Evolutionary conservation across 1,284 basidiomycete species (phyloP), one percentile per base, ranked within the genome.

Genomic region (Macrocybe sp.): DNA sequence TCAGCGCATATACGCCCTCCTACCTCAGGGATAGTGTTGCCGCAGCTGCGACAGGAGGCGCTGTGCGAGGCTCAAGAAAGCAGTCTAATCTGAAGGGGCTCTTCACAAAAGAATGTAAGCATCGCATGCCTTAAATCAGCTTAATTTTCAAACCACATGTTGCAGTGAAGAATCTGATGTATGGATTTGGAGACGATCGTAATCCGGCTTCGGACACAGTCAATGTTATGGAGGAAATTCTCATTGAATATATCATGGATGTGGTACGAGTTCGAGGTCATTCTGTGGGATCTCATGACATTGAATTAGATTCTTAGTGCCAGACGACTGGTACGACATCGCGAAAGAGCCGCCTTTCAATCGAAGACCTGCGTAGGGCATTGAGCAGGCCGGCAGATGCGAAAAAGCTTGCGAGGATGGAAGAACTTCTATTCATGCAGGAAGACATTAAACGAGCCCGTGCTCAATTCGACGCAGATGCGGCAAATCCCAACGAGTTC

Each of bases 121-220:
- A 35, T 11, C n/a, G 11, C 45, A 29, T 7, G 30, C 12, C n/a
- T 32, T 7, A 28, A 7, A 16, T 31, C 39, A 29, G 30, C 10
- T 29, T 14, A 34, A 11, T 43, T 5, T 43, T 31, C 12, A 16
- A 35, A 6, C 8, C 29, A 28, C 35, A 47, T 56, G 41, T 44
- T 50, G 5, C 55, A 94, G 91, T 96, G 50, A 83, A 86, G 53
- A 87, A 80, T 49, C 72, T 96, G 46, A 95, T 96, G 92, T 96
- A 93, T 60, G 92, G 89, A n/a, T 97, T 94, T 63, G 93, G 93
- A 12, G 93, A 97, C 61, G 89, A 92, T 60, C 78, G 88, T 12
- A 88, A 92, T 55, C 90, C 92, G 1, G 83, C 89, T 6, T 85
- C 81, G 41, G 93, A 96, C 56, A 87, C 89, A 0, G 87, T 95